Percentiles rank a stretch among this genome's conserved stretches.
Evolutionary conservation across 768 basidiomycete species (phyloP).

Genomic region (Xerocomellus intermedius): DNA sequence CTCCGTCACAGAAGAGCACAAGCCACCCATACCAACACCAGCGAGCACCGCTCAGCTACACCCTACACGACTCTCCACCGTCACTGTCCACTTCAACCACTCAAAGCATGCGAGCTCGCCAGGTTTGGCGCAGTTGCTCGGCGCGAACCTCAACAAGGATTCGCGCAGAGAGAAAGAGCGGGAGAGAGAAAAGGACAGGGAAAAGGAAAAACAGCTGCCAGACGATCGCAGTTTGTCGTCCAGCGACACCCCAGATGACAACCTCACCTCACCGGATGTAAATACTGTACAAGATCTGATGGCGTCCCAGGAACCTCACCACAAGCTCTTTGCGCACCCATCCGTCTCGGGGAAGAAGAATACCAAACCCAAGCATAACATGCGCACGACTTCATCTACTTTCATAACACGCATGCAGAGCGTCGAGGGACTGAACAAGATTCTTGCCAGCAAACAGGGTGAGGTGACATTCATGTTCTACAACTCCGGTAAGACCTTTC

Average conservation of each 20-base stretch:
- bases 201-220: slow-evolving; percentile 34
- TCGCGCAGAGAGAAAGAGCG: slow-evolving; percentile 43
- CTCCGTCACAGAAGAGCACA: slow-evolving; percentile 84
- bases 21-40: slow-evolving; percentile 50
- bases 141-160: slow-evolving; percentile 58
- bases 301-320: slow-evolving; percentile 35
- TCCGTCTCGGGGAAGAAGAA: slow-evolving; percentile 55
- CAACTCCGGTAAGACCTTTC: slow-evolving; percentile 78
- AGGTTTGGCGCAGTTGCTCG: slow-evolving; percentile 66
- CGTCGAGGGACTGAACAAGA: slow-evolving; percentile 70
- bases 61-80: slow-evolving; percentile 62
- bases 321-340: slow-evolving; percentile 61
- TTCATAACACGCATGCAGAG: slow-evolving; percentile 88
- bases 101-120: slow-evolving; percentile 53
- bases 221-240: slow-evolving; percentile 80
- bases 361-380: slow-evolving; percentile 84
- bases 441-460: slow-evolving; percentile 75
- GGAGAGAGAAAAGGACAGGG: slow-evolving; percentile 40
- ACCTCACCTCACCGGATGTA: slow-evolving; percentile 42
- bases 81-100: slow-evolving; percentile 61
- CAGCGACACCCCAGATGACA: slow-evolving; percentile 72
- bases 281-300: slow-evolving; percentile 34
- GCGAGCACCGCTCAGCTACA: slow-evolving; percentile 37
- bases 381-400: slow-evolving; percentile 87
- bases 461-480: slow-evolving; percentile 86